Evolutionary conservation across 495 filamentous ascomycete genomes (phyloP).

Genomic region (Glarea lozoyensis): DNA sequence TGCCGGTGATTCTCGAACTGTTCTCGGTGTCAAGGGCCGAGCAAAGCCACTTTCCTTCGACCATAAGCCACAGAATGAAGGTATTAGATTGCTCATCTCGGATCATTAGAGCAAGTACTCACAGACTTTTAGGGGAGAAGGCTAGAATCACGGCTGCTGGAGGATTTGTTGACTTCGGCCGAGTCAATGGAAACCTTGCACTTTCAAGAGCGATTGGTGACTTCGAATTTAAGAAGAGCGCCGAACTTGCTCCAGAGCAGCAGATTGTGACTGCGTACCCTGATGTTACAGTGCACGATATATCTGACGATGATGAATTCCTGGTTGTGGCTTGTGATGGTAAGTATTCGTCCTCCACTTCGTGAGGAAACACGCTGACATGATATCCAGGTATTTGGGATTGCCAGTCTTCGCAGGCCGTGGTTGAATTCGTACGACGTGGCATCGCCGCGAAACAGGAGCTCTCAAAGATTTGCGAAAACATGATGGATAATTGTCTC

Average conservation of each 20-base stretch:
- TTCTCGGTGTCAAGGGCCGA: conserved; percentile 89
- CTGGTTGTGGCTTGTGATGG: conserved; percentile 95
- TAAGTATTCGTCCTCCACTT: too few species aligned
- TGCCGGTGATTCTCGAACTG: conserved; percentile 89
- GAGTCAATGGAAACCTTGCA: conserved; percentile 97
- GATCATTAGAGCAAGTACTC: conserved; percentile 1
- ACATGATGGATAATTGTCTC: conserved; percentile 99
- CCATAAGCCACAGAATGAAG: conserved; percentile 98
- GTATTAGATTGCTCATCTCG: conserved; percentile 34
- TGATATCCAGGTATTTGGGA: conserved; percentile 83
- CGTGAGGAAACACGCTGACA: background rate
- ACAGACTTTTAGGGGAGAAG: conserved; percentile 66
- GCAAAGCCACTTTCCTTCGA: conserved; percentile 96
- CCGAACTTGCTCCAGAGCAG: conserved; percentile 88
- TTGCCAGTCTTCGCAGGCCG: conserved; percentile 95
- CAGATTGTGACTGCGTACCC: conserved; percentile 97
- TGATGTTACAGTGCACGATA: conserved; percentile 82
- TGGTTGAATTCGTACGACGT: conserved; percentile 91
- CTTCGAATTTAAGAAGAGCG: conserved; percentile 99
- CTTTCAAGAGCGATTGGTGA: conserved; percentile 95
- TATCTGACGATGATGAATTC: conserved; percentile 92
- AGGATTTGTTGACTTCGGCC: conserved; percentile 96
- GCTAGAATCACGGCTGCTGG: conserved; percentile 90
- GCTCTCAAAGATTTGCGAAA: conserved; percentile 88
- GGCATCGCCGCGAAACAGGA: conserved; percentile 95